Evolutionary conservation across 768 basidiomycete species (phyloP), one percentile per base, ranked within the genome.

Genomic region (Suillus placidus): DNA sequence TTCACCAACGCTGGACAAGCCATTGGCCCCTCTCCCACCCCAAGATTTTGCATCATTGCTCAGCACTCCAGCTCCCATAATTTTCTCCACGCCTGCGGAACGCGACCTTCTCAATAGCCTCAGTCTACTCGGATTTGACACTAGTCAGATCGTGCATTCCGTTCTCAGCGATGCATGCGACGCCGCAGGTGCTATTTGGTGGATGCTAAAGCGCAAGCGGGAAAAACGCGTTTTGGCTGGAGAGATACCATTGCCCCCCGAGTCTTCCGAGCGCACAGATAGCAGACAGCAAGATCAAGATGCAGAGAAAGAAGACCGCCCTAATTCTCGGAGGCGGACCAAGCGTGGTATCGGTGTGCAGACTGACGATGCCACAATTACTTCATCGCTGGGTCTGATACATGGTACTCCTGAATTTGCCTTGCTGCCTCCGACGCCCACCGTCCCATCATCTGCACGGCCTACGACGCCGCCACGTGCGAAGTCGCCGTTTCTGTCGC

Each of bases 141-240:
- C 92, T 0, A 94, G 92, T 18, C 97, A 99, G 78, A 90, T 98
- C 60, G 90, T 91, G n/a, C 96, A 99, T 74, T 94, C 92, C 0
- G 97, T 99, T 14, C 82, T 92, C 55, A 89, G 85, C 35, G 88
- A 98, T 77, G 97, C 97, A 0, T 99, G 97, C 72, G 97, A 99
- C 77, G 86, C 92, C 0, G 85, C 92, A 14, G 91, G 94, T 10
- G 94, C 96, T 1, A 78, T 94, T 9, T 99, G 96, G 96, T 99
- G 97, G 97, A 93, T 97, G 85, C 80, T 98, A 58, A 91, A 88
- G 76, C 86, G 88, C 75, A 95, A 89, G 71, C 86, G 88, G 23
- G 95, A 84, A 86, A 81, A 87, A 68, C 85, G 82, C 54, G 82
- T 81, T 12, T 34, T 82, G 26, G 81, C 79, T 52, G 82, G 83